Evolutionary conservation across 2,329 filamentous ascomycete genomes (phyloP), one percentile per base, ranked within the genome.

Genomic region (Ophioceras dolichostomum): DNA sequence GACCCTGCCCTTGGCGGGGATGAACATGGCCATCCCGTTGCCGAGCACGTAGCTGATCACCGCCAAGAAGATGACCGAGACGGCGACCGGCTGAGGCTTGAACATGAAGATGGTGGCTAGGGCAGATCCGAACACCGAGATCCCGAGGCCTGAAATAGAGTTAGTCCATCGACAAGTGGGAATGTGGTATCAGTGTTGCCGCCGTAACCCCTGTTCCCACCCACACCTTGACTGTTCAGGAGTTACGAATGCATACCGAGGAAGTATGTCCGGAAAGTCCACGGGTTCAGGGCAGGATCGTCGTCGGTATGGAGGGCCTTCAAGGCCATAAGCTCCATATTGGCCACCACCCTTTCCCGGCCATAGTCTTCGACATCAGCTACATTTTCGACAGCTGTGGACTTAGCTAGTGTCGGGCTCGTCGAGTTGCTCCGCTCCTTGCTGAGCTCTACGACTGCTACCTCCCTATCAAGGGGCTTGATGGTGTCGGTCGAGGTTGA

Each of bases 81-180:
- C 59, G 19, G 46, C 55, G 29, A 68, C 57, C 2, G 52, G 53
- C 43, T 65, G 64, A 2, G 64, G 64, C 45, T 65, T 65, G 54
- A 67, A 67, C 35, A 61, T 57, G 44, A 59, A 67, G 41, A 68
- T 65, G 19, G 59, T 58, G 21, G 56, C 54, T 9, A 67, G 49
- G 4, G 60, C 56, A 17, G 54, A 53, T 18, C 55, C 59, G 36
- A 59, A 58, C 8, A 46, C 42, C 13, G 57, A 54, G 3, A 61
- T 43, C 4, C 50, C 56, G 27, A 57, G 39, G 10, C 57, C 53
- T 53, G 37, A 31, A 31, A 27, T 13, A 27, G 9, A 32, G 19
- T 30, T 36, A 39, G 13, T 17, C 14, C 7, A 33, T 28, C 16
- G 16, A 7, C 4, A n/a, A 14, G 13, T 9, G 10, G 20, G 13